Conservation (phyloP, 495 filamentous ascomycete genomes). For the Aspergillus bridgeri region DNA sequence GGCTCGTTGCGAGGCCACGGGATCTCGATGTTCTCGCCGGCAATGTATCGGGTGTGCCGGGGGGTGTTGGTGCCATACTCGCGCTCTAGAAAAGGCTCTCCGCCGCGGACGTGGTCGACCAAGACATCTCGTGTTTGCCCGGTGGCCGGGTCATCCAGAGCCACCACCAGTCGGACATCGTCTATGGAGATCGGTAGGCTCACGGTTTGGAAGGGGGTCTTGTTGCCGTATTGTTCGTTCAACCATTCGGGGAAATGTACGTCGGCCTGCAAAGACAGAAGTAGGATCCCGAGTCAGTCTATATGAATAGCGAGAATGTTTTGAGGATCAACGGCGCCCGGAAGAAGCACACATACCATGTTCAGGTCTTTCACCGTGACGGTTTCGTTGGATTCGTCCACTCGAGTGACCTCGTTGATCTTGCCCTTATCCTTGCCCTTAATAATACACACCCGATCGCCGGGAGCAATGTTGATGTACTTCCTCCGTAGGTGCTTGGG, state of each 20-base stretch:
- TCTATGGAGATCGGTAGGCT: constrained; percentile 58
- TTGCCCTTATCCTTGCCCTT: constrained; percentile 75
- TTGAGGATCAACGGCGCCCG: not conserved
- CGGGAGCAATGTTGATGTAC: constrained; percentile 59
- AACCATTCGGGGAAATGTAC: constrained; percentile 54
- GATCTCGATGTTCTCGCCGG: constrained; percentile 53
- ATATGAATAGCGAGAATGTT: no score
- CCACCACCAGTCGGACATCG: constrained; percentile 74
- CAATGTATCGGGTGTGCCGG: constrained; percentile 40
- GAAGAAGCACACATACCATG: constrained; percentile 51
- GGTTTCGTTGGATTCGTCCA: constrained; percentile 55
- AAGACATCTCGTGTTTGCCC: constrained; percentile 66
- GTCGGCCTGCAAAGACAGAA: constrained; percentile 50
- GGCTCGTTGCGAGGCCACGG: constrained; percentile 64
- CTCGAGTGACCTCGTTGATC: constrained; percentile 64
- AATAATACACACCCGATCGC: constrained; percentile 75
- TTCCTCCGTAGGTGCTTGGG: constrained; percentile 48
- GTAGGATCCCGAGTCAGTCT: no score
- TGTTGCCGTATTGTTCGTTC: constrained; percentile 34
- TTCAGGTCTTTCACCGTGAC: constrained; percentile 63
- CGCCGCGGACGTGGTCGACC: constrained; percentile 60
- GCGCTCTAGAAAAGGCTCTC: constrained; percentile 32
- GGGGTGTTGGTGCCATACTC: constrained; percentile 33
- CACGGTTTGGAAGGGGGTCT: constrained; percentile 41
- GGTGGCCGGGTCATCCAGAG: constrained; percentile 61